Conservation (phyloP, 2,329 filamentous ascomycete genomes). For the Lasiodiplodia gonubiensis region DNA sequence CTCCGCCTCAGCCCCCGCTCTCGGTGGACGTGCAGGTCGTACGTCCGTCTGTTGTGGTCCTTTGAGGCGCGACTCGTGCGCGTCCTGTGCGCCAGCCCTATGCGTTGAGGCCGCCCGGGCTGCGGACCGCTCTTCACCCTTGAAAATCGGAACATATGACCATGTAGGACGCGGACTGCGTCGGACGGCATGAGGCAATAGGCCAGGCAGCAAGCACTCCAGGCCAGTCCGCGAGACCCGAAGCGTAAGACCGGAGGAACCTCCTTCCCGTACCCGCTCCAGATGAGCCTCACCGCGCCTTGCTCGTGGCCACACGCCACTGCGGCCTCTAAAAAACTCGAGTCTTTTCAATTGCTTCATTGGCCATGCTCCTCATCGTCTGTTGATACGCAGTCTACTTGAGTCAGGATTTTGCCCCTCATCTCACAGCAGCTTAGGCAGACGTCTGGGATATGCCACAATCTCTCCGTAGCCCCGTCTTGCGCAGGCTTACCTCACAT, state of each 20-base stretch:
- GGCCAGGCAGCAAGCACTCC: constrained; percentile 14
- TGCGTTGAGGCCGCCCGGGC: neutral
- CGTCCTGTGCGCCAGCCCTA: constrained; percentile 19
- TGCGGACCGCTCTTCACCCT: neutral
- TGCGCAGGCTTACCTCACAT: constrained; percentile 14
- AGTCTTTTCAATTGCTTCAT: neutral
- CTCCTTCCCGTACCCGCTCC: constrained; percentile 4
- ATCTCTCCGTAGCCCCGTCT: neutral
- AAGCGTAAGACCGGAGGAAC: constrained; percentile 19
- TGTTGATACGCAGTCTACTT: neutral
- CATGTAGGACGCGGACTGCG: neutral
- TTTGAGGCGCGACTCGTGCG: constrained; percentile 15
- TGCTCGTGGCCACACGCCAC: neutral
- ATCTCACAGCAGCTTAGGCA: constrained; percentile 26
- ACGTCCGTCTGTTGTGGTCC: neutral
- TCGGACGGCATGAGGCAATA: constrained; percentile 9
- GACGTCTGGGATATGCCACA: neutral
- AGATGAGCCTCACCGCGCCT: constrained; percentile 13
- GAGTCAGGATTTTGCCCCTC: constrained; percentile 15
- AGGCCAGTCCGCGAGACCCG: neutral
- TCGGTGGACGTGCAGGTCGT: neutral
- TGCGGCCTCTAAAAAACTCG: neutral
- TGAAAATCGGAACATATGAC: constrained; percentile 18
- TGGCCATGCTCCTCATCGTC: neutral
- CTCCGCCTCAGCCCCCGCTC: neutral